phyloP scores from a whole-genome alignment of 2,329 filamentous ascomycete species.

The Cladosporium velox region DNA sequence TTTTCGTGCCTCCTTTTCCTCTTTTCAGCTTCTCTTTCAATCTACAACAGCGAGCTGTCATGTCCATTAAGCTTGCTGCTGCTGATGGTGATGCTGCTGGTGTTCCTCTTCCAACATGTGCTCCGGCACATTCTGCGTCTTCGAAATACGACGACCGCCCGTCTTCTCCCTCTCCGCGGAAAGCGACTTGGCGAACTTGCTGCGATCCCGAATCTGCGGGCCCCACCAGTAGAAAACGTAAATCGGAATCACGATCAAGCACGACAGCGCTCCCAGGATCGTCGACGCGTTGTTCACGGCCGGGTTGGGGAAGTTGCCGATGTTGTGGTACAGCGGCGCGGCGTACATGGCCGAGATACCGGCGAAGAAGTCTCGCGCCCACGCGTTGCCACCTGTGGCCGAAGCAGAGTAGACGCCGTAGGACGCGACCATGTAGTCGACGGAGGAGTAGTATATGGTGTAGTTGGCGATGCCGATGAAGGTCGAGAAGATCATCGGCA shows the following conservation, averaged over 20 bases:
- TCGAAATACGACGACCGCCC: conserved; percentile 22
- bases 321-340: conserved; percentile 56
- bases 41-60: neutral
- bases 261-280: conserved; percentile 51
- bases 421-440: conserved; percentile 72
- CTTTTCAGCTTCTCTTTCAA: neutral
- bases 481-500: conserved; percentile 62
- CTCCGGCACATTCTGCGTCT: conserved; percentile 14
- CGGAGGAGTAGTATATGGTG: conserved; percentile 70
- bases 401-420: conserved; percentile 72
- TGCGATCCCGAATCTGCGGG: conserved; percentile 49
- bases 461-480: conserved; percentile 73
- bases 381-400: conserved; percentile 72
- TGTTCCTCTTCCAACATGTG: conserved; percentile 4
- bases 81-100: neutral
- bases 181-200: conserved; percentile 52
- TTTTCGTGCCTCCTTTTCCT: neutral
- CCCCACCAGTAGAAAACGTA: conserved; percentile 58
- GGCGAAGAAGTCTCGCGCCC: conserved; percentile 69
- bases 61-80: neutral
- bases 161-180: conserved; percentile 35
- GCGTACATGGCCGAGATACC: conserved; percentile 68
- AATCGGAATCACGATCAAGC: conserved; percentile 54
- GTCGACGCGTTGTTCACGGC: conserved; percentile 52
- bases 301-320: conserved; percentile 43